A percentile compares a stretch with the other conserved stretches of the same genome.
These are phyloP conservation scores for Leptodermis oblonga DNA, from an alignment of 257 asterid genomes.

Conservation along the genomic window DNA sequence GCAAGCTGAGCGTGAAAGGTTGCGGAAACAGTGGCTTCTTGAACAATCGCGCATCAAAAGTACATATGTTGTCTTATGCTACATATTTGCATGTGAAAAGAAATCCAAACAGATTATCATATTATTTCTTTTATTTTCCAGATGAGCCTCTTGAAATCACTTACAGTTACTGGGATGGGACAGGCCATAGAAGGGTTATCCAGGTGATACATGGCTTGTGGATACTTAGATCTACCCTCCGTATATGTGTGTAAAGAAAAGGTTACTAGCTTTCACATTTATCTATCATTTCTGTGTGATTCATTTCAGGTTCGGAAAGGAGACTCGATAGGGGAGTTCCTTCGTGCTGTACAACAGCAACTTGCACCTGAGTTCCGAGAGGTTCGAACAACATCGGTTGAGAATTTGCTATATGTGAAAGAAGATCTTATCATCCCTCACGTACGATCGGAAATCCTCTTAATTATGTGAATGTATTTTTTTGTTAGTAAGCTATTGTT, in stretches of 20 bases:
- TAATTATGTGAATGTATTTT: background rate
- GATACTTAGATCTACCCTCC: background rate
- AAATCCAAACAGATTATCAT: background rate
- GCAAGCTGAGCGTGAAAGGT: constrained; percentile 97
- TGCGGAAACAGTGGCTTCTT: constrained; percentile 81
- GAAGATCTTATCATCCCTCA: constrained; percentile 99
- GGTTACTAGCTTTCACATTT: background rate
- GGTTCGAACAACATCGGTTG: constrained; percentile 93
- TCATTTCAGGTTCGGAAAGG: constrained; percentile 79
- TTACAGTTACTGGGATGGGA: constrained; percentile 99
- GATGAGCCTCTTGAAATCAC: constrained; percentile 96
- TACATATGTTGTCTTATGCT: constrained; percentile 22
- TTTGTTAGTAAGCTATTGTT: constrained; percentile 4
- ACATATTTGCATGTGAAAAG: background rate
- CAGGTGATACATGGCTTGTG: constrained; percentile 38
- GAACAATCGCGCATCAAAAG: constrained; percentile 94
- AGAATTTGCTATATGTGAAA: constrained; percentile 92
- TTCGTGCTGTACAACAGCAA: constrained; percentile 95
- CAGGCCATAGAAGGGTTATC: constrained; percentile 88
- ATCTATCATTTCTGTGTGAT: background rate
- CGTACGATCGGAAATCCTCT: constrained; percentile 39
- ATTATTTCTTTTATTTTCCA: constrained; percentile 21
- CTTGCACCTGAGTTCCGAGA: constrained; percentile 98
- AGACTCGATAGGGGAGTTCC: constrained; percentile 88
- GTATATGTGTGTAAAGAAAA: background rate